Base-by-base conservation (phyloP, 2,329 filamentous ascomycete species). In the Chaetoscypha palmicola region DNA sequence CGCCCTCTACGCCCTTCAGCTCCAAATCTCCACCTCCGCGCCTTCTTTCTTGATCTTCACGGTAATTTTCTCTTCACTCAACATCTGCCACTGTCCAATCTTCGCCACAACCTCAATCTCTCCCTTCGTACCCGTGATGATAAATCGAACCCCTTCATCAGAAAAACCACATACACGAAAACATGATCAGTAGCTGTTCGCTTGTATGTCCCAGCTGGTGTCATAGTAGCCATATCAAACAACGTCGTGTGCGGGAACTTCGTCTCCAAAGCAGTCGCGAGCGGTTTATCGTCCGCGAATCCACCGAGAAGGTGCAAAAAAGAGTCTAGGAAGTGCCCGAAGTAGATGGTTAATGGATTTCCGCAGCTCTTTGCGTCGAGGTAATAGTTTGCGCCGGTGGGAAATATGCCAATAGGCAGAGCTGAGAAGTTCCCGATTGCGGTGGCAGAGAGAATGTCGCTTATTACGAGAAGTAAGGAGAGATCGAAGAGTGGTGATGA, bases 401-500 rank as follows among this genome's bases (percentile, higher is more conserved):
- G n/a, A 2, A 22, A 41, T 3, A 45, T 24, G 12, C 34, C 41
- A 30, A 36, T 24, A 16, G 41, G 41, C 9, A 44, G 12, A 9
- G 11, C 21, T 3, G 37, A 19, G 11, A 47, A 42, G n/a, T 32
- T 41, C 8, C 32, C 44, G 7, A 12, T 33, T 2, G 46, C 44
- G 5, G 32, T 43, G 8, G 38, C 37, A 12, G 45, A 46, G 5
- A 54, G 32, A 1, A 75, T 58, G 24, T 62, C 62, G 2, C 71
- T 73, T 10, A 75, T 63, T 28, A 64, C 62, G 1, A 1, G 59
- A 59, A 1, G 60, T 54, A 3, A 76, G 45, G 3, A 73, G 54
- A 12, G 68, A 55, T 43, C 66, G 69, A 8, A 72, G 45, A 43
- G 68, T 71, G 2, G 58, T 12, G 2, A 69, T 51, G 0, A 65